These are phyloP conservation scores for Penicillium bialowiezense DNA, from an alignment of 495 filamentous ascomycete genomes.

Conservation along the genomic window DNA sequence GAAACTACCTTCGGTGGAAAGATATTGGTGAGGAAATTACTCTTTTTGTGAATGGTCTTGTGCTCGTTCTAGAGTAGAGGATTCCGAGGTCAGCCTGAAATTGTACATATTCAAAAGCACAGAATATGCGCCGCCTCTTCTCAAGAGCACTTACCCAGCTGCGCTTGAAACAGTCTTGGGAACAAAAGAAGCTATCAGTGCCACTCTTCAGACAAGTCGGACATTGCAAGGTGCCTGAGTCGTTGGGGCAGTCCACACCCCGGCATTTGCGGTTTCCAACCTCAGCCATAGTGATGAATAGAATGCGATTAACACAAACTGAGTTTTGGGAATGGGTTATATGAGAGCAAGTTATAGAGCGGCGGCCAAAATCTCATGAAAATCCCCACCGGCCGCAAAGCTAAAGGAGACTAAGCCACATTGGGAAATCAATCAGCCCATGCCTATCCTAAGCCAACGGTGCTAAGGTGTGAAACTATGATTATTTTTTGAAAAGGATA, in stretches of 20 bases:
- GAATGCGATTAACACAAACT: background rate
- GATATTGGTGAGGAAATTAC: conserved; percentile 70
- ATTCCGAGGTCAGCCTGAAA: conserved; percentile 11
- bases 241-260: conserved; percentile 77
- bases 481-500: too few relatives aligned
- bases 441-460: too few relatives aligned
- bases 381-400: conserved; percentile 1
- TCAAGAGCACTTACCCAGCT: conserved; percentile 76
- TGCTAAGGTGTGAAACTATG: too few relatives aligned
- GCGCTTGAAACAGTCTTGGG: conserved; percentile 97
- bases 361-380: conserved; percentile 12
- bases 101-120: conserved; percentile 4
- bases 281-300: conserved; percentile 18
- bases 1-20: conserved; percentile 73
- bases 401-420: background rate
- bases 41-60: conserved; percentile 81
- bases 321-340: background rate
- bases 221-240: conserved; percentile 82
- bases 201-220: conserved; percentile 89
- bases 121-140: conserved; percentile 24
- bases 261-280: conserved; percentile 66
- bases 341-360: background rate
- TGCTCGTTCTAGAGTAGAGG: conserved; percentile 63
- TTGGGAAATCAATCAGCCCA: background rate
- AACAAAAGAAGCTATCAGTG: conserved; percentile 93